Evolutionary conservation across 2,329 filamentous ascomycete genomes (phyloP).

Genomic region (Boeremia exigua): DNA sequence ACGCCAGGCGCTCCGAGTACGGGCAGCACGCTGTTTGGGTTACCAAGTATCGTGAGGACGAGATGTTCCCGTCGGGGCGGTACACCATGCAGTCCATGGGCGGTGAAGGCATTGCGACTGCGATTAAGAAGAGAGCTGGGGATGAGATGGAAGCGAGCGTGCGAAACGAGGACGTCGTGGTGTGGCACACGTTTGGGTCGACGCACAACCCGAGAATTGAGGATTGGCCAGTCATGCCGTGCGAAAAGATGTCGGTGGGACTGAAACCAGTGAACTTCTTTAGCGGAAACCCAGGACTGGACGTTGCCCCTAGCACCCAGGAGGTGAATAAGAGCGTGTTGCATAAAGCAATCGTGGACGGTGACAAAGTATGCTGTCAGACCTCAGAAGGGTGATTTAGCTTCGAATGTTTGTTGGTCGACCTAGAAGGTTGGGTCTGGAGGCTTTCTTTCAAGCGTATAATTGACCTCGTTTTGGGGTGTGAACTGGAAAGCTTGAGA

Average conservation of each 20-base stretch:
- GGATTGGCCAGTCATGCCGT: slow-evolving; percentile 42
- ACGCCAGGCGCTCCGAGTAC: slow-evolving; percentile 32
- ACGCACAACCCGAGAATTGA: slow-evolving; percentile 40
- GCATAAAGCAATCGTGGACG: not conserved
- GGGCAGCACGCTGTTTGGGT: slow-evolving; percentile 37
- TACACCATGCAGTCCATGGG: slow-evolving; percentile 38
- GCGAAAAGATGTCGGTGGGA: slow-evolving; percentile 32
- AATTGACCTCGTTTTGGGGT: slow-evolving; percentile 15
- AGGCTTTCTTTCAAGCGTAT: slow-evolving; percentile 12
- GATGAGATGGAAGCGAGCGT: slow-evolving; percentile 3
- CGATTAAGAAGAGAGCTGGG: slow-evolving; percentile 1
- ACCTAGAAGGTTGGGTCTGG: not conserved
- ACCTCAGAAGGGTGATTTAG: not conserved
- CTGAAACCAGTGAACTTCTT: slow-evolving; percentile 39
- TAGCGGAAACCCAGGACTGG: slow-evolving; percentile 29
- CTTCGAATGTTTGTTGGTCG: not conserved
- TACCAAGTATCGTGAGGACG: slow-evolving; percentile 32
- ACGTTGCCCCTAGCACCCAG: slow-evolving; percentile 28
- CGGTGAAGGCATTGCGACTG: slow-evolving; percentile 29
- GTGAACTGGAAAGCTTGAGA: slow-evolving; percentile 25
- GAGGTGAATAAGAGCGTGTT: slow-evolving; percentile 33
- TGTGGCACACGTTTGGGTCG: slow-evolving; percentile 40
- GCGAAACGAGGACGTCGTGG: slow-evolving; percentile 33
- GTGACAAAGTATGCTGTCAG: too few relatives aligned
- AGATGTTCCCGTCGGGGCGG: slow-evolving; percentile 31